Evolutionary conservation across 2,329 filamentous ascomycete genomes (phyloP).

Genomic region (Cladosporium sp.): DNA sequence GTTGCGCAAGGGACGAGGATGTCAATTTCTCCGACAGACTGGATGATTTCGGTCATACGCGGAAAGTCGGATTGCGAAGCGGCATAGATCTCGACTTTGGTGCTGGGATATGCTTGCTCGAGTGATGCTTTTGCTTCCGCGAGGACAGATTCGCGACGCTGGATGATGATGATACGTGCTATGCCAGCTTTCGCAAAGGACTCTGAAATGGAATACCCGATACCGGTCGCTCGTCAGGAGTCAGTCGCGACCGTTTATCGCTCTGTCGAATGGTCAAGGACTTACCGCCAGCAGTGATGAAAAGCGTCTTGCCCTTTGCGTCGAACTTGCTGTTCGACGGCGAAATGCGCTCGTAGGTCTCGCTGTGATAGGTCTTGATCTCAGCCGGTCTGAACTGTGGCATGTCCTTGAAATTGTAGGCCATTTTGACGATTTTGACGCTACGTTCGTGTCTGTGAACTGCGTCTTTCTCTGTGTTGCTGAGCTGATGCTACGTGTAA

Average conservation of each 20-base stretch:
- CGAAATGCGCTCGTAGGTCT: constrained; percentile 21
- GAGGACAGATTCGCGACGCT: constrained; percentile 27
- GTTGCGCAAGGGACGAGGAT: constrained; percentile 39
- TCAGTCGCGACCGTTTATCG: background rate
- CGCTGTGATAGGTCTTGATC: constrained; percentile 22
- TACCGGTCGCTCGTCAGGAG: constrained; percentile 16
- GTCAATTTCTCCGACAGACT: constrained; percentile 33
- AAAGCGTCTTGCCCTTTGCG: constrained; percentile 22
- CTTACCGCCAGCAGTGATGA: constrained; percentile 22
- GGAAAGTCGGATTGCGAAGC: constrained; percentile 24
- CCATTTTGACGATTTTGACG: background rate
- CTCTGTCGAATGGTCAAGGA: background rate
- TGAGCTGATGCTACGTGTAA: background rate
- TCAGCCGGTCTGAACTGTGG: constrained; percentile 5
- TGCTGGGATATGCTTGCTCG: constrained; percentile 29
- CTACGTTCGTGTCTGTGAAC: background rate
- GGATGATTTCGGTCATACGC: constrained; percentile 29
- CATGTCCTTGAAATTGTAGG: background rate
- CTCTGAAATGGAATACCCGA: constrained; percentile 22
- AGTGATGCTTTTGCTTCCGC: constrained; percentile 36
- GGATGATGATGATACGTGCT: constrained; percentile 20
- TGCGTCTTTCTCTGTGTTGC: background rate
- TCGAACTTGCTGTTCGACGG: constrained; percentile 19
- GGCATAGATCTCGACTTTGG: constrained; percentile 32
- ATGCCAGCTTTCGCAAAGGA: constrained; percentile 24